A percentile compares a stretch with the other conserved stretches of the same genome.
These are phyloP conservation scores for Pythium diclinum DNA, from an alignment of 352 stramenopile genomes.

Conservation along the genomic window DNA sequence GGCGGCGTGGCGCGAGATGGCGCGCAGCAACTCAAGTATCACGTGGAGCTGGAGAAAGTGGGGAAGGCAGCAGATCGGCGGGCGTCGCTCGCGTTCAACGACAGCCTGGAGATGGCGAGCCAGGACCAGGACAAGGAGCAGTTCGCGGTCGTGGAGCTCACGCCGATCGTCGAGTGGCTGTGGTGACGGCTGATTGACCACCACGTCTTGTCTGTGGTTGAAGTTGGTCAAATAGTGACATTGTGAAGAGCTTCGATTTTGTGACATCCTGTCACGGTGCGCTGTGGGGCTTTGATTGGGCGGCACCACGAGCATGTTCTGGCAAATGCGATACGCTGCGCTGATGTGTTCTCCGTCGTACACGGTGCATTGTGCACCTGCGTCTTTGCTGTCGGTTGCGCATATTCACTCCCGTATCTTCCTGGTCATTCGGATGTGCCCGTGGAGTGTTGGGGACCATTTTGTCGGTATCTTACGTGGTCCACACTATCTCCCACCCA, in stretches of 20 bases:
- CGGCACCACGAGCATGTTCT: background rate
- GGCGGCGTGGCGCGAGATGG: background rate
- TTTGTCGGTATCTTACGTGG: conserved; percentile 8
- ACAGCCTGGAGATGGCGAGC: background rate
- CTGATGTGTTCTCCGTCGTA: background rate
- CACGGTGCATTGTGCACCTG: background rate
- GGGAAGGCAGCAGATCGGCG: background rate
- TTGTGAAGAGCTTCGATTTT: background rate
- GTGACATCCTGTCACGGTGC: background rate
- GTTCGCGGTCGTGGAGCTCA: background rate
- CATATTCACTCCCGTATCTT: too few species aligned
- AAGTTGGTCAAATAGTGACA: background rate
- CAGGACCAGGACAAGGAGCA: background rate
- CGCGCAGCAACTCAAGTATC: conserved; percentile 1
- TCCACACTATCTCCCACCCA: conserved; percentile 6
- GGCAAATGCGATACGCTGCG: background rate
- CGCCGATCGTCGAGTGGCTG: background rate
- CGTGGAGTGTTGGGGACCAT: background rate
- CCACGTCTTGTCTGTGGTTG: background rate
- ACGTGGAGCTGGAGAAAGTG: background rate
- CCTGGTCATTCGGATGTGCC: too few species aligned
- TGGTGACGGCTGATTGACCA: background rate
- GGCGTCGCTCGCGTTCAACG: background rate
- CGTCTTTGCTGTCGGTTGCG: background rate
- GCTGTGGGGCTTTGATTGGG: background rate